Evolutionary conservation across 2,329 filamentous ascomycete genomes (phyloP).

Genomic region (Colletotrichum paranaense): DNA sequence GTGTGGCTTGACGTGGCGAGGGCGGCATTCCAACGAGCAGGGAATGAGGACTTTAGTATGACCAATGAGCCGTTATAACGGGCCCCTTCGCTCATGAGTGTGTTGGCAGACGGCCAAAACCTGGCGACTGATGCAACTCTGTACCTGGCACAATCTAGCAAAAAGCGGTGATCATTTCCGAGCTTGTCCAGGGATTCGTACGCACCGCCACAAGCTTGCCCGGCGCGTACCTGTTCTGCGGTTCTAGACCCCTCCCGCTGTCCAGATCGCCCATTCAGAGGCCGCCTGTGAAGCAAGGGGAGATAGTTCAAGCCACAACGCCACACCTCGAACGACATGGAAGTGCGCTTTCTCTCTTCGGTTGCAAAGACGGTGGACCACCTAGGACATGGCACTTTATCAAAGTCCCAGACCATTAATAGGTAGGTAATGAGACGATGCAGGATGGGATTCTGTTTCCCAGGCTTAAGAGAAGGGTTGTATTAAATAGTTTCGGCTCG

Average conservation of each 20-base stretch:
- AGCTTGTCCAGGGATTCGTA: constrained; percentile 17
- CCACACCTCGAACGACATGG: constrained; percentile 7
- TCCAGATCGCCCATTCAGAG: constrained; percentile 5
- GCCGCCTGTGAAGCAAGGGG: background rate
- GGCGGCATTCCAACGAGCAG: background rate
- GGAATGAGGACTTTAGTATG: background rate
- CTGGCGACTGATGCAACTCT: constrained; percentile 19
- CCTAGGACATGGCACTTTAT: constrained; percentile 10
- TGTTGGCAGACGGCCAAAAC: background rate
- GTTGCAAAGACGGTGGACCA: background rate
- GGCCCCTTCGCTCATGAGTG: constrained; percentile 5
- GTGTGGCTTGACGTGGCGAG: constrained; percentile 34
- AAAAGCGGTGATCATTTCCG: constrained; percentile 35
- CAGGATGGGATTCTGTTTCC: constrained; percentile 15
- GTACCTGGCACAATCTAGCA: constrained; percentile 17
- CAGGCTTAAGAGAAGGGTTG: background rate
- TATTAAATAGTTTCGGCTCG: constrained; percentile 7
- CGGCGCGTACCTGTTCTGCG: constrained; percentile 3
- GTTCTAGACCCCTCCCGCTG: constrained; percentile 19
- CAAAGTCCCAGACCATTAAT: constrained; percentile 23
- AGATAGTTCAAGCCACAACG: constrained; percentile 8
- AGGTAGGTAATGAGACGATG: background rate
- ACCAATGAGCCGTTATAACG: constrained; percentile 15
- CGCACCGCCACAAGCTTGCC: constrained; percentile 29
- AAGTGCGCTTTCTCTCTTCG: background rate